phyloP scores from a whole-genome alignment of 2,329 filamentous ascomycete genomes.

The Akanthomyces muscarius region DNA sequence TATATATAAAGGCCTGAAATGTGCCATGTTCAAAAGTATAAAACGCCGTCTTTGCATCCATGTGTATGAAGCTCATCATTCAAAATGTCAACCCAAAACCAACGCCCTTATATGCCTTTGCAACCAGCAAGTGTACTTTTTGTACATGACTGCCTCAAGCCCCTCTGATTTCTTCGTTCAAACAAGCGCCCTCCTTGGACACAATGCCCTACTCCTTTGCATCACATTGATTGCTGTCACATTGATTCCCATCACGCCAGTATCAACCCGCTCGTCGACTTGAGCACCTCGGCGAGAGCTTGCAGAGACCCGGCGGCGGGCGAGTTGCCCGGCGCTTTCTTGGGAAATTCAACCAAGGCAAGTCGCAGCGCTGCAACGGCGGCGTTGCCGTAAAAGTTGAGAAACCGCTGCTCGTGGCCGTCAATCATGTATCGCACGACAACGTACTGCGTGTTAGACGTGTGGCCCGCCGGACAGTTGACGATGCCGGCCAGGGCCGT shows the following conservation, averaged over 20 bases:
- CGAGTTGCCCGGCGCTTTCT: constrained; percentile 43
- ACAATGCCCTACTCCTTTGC: neutral
- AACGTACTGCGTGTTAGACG: constrained; percentile 69
- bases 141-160: neutral
- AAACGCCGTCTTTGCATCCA: neutral
- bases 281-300: constrained; percentile 52
- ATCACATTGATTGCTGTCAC: constrained; percentile 19
- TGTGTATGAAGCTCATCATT: neutral
- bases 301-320: constrained; percentile 48
- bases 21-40: neutral
- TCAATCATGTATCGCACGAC: constrained; percentile 70
- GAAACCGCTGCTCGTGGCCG: constrained; percentile 68
- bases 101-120: constrained; percentile 2
- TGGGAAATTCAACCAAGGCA: constrained; percentile 71
- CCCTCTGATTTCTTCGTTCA: neutral
- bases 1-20: neutral
- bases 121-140: neutral
- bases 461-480: constrained; percentile 64
- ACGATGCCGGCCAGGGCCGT: constrained; percentile 68
- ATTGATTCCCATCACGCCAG: constrained; percentile 30
- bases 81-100: neutral
- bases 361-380: constrained; percentile 66
- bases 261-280: constrained; percentile 45
- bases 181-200: neutral
- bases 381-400: constrained; percentile 75